Conservation (phyloP, 495 filamentous ascomycete genomes). For the Xylaria longipes region DNA sequence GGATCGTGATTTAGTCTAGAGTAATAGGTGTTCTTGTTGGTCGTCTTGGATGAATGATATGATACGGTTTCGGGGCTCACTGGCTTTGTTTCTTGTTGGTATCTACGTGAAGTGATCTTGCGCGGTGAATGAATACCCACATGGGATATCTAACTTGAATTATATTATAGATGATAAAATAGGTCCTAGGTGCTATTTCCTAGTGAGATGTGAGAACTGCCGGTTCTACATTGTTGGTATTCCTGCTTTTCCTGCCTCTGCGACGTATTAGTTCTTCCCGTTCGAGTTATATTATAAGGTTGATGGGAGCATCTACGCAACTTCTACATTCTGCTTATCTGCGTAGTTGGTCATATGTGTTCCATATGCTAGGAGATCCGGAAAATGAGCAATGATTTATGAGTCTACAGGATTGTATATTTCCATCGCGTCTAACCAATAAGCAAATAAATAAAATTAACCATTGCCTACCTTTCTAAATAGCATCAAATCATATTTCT, state of each 20-base stretch:
- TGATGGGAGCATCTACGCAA: not conserved
- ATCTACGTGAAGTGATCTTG: not conserved
- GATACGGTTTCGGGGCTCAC: not conserved
- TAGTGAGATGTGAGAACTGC: not conserved
- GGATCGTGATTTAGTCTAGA: slow-evolving; percentile 52
- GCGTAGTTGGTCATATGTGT: not conserved
- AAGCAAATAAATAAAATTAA: too few relatives aligned
- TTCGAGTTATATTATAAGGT: not conserved
- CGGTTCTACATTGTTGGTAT: not conserved
- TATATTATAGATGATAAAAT: not conserved
- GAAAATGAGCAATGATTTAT: too few relatives aligned
- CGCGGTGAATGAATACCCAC: not conserved
- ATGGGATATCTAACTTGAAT: not conserved
- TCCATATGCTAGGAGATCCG: not conserved
- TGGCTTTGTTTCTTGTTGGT: not conserved
- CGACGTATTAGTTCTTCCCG: not conserved
- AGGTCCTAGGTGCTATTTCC: not conserved
- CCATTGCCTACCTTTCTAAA: too few relatives aligned
- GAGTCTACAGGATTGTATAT: too few relatives aligned
- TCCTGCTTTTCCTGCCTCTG: not conserved
- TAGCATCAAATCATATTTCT: too few relatives aligned
- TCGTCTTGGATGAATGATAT: not conserved
- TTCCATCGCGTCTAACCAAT: too few relatives aligned
- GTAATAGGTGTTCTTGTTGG: not conserved
- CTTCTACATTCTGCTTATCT: not conserved